Evolutionary conservation across 2,329 filamentous ascomycete genomes (phyloP), one percentile per base, ranked within the genome.

Genomic region (Gremmenia infestans): DNA sequence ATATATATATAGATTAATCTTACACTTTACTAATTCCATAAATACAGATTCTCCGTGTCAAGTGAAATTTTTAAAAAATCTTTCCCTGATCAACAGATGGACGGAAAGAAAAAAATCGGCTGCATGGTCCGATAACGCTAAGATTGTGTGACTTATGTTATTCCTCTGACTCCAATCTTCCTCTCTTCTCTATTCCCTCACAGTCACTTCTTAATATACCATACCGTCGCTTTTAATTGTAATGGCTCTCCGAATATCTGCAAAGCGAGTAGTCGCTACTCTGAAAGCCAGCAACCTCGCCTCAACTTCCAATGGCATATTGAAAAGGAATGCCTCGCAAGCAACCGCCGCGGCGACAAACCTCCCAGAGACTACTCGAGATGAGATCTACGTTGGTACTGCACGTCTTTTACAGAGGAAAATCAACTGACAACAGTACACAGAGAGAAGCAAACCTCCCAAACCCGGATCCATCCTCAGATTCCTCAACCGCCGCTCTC

Each of bases 401-500:
- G 37, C 37, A 25, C 25, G 25, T 9, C 39, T 5, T 28, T n/a
- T 43, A 23, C 1, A 15, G 19, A 28, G 49, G 22, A 60, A 32
- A 54, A 40, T 45, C 52, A 32, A 56, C 49, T 56, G 32, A 50
- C 42, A 37, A 22, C 17, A 47, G 25, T 57, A 23, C 54, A 5
- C 50, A 68, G 65, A 57, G 58, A 39, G 60, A 63, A 48, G 69
- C 74, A 22, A 66, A 71, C 2, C 69, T 87, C 12, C 78, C 87
- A 9, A 90, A 87, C 63, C 81, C 88, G 49, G 91, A 95, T 68
- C 90, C 91, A 37, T 68, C 84, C 14, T 67, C 81, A 48, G 87
- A 91, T 72, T 94, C 91, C 0, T 76, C 83, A 65, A 95, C 89
- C 62, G 82, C 85, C 36, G 80, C 85, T 32, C 81, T 96, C 57